A percentile compares a stretch with the other conserved stretches of the same genome.
phyloP scores from a whole-genome alignment of 805 yeast genomes.

The Pichia nakasei region DNA sequence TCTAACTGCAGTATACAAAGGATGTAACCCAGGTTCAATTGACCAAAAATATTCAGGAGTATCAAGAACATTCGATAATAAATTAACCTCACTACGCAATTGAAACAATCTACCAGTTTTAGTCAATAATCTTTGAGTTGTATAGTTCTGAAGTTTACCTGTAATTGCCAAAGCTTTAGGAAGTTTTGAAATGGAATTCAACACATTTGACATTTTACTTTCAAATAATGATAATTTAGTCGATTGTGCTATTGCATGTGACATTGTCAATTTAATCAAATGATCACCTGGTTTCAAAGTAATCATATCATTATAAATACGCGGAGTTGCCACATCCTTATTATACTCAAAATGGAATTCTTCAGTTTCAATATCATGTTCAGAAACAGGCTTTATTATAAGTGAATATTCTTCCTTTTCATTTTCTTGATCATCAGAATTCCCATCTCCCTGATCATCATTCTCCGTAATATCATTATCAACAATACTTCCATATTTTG shows the following conservation, averaged over 20 bases:
- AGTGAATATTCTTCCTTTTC: constrained; percentile 28
- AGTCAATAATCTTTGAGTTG: constrained; percentile 73
- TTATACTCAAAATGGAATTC: constrained; percentile 69
- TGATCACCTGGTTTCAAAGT: constrained; percentile 88
- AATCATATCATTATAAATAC: constrained; percentile 90
- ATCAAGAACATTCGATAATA: constrained; percentile 83
- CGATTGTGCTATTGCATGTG: constrained; percentile 95
- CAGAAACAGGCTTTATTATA: constrained; percentile 66
- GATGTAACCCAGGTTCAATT: constrained; percentile 89
- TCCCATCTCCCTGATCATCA: constrained; percentile 5
- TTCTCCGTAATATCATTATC: background rate
- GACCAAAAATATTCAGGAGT: constrained; percentile 98
- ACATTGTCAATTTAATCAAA: constrained; percentile 81
- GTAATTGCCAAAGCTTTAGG: constrained; percentile 88
- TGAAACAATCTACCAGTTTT: constrained; percentile 89
- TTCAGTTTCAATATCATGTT: constrained; percentile 88
- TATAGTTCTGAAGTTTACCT: constrained; percentile 71
- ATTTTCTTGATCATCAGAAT: constrained; percentile 4
- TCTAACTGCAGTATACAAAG: constrained; percentile 78
- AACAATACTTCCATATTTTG: background rate
- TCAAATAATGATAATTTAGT: constrained; percentile 88
- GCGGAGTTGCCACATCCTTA: constrained; percentile 37
- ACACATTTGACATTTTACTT: constrained; percentile 75
- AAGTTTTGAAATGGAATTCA: constrained; percentile 77
- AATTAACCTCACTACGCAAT: constrained; percentile 84